A percentile compares a stretch with the other conserved stretches of the same genome.
These are phyloP conservation scores for Senna siamea DNA, from an alignment of 306 rosid genomes.

Conservation along the genomic window DNA sequence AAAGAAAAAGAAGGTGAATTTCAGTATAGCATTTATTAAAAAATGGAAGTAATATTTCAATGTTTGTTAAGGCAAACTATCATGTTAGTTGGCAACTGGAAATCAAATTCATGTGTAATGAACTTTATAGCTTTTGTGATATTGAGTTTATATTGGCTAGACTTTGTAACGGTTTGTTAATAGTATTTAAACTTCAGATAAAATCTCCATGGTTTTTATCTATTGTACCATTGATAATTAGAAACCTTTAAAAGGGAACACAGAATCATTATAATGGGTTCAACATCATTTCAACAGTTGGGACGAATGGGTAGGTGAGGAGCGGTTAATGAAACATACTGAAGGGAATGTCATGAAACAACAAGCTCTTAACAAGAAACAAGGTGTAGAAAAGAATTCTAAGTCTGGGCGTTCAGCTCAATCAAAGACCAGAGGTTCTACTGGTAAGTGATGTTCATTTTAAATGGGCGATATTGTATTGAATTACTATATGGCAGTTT, in stretches of 20 bases:
- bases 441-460: conserved; percentile 53
- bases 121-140: conserved; percentile 27
- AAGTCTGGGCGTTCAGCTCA: conserved; percentile 77
- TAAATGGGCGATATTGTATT: conserved; percentile 22
- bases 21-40: not conserved
- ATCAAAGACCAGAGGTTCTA: conserved; percentile 62
- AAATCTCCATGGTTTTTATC: not conserved
- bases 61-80: not conserved
- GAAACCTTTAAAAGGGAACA: conserved; percentile 49
- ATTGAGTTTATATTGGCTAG: not conserved
- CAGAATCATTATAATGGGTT: conserved; percentile 64
- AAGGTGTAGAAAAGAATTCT: conserved; percentile 68
- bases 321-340: conserved; percentile 74
- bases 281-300: conserved; percentile 92
- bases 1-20: not conserved
- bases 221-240: conserved; percentile 26
- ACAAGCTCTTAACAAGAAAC: conserved; percentile 69
- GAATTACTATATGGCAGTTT: not conserved
- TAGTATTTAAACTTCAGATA: conserved; percentile 22
- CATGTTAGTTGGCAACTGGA: conserved; percentile 34
- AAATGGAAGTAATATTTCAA: conserved; percentile 20
- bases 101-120: conserved; percentile 19
- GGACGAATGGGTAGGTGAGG: conserved; percentile 95
- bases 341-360: conserved; percentile 79
- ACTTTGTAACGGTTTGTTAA: conserved; percentile 24